These are phyloP conservation scores for Bipolaris cookei DNA, from an alignment of 2,329 filamentous ascomycete genomes.

Conservation along the genomic window DNA sequence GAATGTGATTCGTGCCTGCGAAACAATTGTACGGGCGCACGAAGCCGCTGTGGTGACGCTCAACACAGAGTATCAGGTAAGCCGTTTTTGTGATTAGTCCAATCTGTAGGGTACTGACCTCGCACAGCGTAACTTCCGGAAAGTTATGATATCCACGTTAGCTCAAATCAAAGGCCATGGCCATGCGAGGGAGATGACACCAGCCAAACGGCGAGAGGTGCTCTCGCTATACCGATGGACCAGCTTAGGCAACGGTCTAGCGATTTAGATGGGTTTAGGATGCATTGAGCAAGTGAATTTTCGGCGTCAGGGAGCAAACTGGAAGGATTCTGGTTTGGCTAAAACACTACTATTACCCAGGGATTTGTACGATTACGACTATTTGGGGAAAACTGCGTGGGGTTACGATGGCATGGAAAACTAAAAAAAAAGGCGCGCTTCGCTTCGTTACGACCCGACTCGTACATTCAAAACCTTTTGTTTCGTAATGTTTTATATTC, in stretches of 20 bases:
- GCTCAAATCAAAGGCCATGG: conserved; percentile 48
- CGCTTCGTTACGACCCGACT: neutral
- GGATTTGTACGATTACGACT: conserved; percentile 2
- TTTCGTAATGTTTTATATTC: neutral
- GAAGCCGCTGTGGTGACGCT: conserved; percentile 96
- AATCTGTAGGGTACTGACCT: conserved; percentile 8
- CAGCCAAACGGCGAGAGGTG: conserved; percentile 54
- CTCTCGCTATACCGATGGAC: conserved; percentile 63
- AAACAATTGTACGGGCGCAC: conserved; percentile 90
- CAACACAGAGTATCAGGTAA: conserved; percentile 90
- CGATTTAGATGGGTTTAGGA: conserved; percentile 26
- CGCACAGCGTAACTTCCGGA: conserved; percentile 60
- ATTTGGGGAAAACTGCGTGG: neutral
- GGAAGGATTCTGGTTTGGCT: neutral
- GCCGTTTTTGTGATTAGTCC: neutral
- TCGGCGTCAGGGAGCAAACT: neutral
- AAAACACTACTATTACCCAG: neutral
- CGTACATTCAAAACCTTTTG: neutral
- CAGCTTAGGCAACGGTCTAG: conserved; percentile 50
- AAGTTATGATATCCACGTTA: conserved; percentile 56
- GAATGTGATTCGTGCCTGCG: conserved; percentile 84
- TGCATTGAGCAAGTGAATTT: neutral
- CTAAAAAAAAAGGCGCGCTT: neutral
- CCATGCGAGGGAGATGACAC: conserved; percentile 46
- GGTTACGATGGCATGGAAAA: neutral